Evolutionary conservation across 768 basidiomycete genomes (phyloP).

Genomic region (Lactifluus pinguis): DNA sequence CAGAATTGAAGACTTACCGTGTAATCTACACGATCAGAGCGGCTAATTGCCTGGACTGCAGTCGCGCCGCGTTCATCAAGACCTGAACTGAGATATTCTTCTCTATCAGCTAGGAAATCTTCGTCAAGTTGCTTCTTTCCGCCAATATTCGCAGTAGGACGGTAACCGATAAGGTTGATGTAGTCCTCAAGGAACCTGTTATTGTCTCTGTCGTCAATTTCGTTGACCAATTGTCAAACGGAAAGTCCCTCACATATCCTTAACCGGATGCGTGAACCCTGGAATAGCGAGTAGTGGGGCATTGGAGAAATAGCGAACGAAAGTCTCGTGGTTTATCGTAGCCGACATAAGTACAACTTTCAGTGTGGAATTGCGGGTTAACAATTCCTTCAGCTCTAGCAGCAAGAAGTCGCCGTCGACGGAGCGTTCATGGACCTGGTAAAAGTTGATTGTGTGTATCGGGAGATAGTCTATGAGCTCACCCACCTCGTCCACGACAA

Average conservation of each 20-base stretch:
- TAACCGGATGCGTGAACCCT: constrained; percentile 71
- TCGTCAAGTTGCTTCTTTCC: constrained; percentile 15
- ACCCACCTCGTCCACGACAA: constrained; percentile 83
- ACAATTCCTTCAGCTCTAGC: constrained; percentile 70
- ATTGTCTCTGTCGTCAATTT: background rate
- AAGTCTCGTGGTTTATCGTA: constrained; percentile 87
- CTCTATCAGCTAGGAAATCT: constrained; percentile 5
- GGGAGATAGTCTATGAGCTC: background rate
- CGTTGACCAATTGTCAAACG: background rate
- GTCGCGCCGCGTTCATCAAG: constrained; percentile 42
- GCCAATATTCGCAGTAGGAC: background rate
- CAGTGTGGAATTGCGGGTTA: constrained; percentile 52
- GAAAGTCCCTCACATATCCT: constrained; percentile 46
- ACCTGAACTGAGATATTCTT: constrained; percentile 41
- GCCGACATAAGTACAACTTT: constrained; percentile 91
- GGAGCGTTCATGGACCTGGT: constrained; percentile 77
- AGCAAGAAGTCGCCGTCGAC: constrained; percentile 87
- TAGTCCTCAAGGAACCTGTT: constrained; percentile 18
- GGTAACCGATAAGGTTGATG: constrained; percentile 9
- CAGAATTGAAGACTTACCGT: constrained; percentile 35
- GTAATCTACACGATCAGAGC: constrained; percentile 63
- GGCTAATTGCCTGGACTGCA: constrained; percentile 51
- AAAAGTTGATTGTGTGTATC: background rate
- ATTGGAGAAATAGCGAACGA: constrained; percentile 69
- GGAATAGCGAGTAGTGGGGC: constrained; percentile 82